Evolutionary conservation across 352 stramenopile species (phyloP), one percentile per base, ranked within the genome.

Genomic region (Phytophthora palmivora): DNA sequence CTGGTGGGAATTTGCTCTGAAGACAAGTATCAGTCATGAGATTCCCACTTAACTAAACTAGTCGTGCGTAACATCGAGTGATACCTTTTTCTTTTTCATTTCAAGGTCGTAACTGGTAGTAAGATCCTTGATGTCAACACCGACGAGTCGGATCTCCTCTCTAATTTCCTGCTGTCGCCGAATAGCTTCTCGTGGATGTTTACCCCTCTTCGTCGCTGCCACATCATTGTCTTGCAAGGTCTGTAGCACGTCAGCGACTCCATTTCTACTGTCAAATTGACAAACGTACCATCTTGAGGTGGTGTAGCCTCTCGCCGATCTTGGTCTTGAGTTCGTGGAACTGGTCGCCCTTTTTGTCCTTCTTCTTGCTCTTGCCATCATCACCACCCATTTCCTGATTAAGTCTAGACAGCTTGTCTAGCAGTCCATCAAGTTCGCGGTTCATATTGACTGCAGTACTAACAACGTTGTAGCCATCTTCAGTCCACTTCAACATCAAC

Each of bases 291-390:
- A 91, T 81, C 52, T 94, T 94, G 32, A 94, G 72, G 12, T 72
- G 70, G 61, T 94, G 85, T 38, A 94, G 70, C 8, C 87, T 79
- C 58, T 94, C 87, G 47, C 74, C 77, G 55, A 94, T 84, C 66
- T 91, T 88, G 18, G 66, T 77, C 58, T 92, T 92, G 49, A 94
- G 80, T 24, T 94, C 84, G 58, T 92, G 80, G 63, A 95, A 92
- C 33, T 76, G 76, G 61, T 94, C 85, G 42, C 68, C 72, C 24
- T 72, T 80, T 59, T 87, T 84, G 47, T 84, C 80, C 45, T 70
- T 87, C 39, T 82, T 81, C 55, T 91, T 89, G 58, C 82, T 75
- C 48, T 85, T 85, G 30, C 80, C 72, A 19, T 93, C 84, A 7
- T 91, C 74, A 4, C 85, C 82, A 16, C 82, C 80, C 82, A 93